phyloP scores from a whole-genome alignment of 1,284 basidiomycete species.

The Sphaerobolus stellatus region DNA sequence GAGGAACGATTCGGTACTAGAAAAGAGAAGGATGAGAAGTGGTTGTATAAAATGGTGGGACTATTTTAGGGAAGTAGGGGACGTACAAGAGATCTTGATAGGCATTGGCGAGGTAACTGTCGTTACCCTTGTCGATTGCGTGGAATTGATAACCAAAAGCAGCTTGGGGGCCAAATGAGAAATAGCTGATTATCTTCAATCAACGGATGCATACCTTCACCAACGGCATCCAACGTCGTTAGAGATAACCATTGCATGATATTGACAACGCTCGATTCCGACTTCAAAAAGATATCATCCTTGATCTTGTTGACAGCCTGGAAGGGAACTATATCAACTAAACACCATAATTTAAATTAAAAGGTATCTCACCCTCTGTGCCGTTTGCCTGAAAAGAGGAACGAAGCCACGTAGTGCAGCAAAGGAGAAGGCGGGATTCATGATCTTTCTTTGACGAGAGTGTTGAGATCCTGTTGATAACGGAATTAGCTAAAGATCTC shows the following conservation, averaged over 20 bases:
- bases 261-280: not conserved
- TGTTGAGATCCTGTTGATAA: not conserved
- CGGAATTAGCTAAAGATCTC: not conserved
- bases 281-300: not conserved
- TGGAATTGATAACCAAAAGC: slow-evolving; percentile 5
- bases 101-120: not conserved
- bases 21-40: not conserved
- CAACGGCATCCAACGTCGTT: slow-evolving; percentile 4
- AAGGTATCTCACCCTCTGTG: not conserved
- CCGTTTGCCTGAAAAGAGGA: slow-evolving; percentile 14
- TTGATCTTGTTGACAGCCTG: slow-evolving; percentile 1
- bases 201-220: not conserved
- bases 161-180: not conserved
- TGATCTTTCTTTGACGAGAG: slow-evolving; percentile 36
- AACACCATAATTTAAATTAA: not conserved
- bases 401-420: slow-evolving; percentile 50
- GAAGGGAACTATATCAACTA: not conserved
- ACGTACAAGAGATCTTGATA: slow-evolving; percentile 6
- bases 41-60: not conserved
- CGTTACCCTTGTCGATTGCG: not conserved
- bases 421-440: slow-evolving; percentile 44
- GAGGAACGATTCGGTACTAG: slow-evolving; percentile 2
- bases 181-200: not conserved
- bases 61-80: not conserved
- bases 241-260: slow-evolving; percentile 3